Evolutionary conservation across 805 yeast genomes (phyloP).

Genomic region (Cyberlindnera saturnus): DNA sequence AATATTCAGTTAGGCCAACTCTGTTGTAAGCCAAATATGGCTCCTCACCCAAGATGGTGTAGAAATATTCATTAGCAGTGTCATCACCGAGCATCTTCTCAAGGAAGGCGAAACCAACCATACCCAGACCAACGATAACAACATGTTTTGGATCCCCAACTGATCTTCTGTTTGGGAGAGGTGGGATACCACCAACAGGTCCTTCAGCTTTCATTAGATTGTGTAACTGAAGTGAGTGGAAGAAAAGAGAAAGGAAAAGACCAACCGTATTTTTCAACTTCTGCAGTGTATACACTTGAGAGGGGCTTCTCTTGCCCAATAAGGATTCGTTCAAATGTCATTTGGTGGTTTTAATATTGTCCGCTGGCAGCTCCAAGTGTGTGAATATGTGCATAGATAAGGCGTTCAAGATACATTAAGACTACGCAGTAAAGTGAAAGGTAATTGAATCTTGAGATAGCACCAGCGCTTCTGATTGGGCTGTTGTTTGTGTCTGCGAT

Average conservation of each 20-base stretch:
- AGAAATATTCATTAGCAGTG: constrained; percentile 21
- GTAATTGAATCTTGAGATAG: too few species aligned
- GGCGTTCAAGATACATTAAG: too few species aligned
- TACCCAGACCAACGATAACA: constrained; percentile 31
- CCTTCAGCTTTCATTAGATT: constrained; percentile 3
- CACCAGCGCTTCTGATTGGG: too few species aligned
- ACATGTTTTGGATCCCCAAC: constrained; percentile 11
- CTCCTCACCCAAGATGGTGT: constrained; percentile 31
- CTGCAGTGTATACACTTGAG: neutral
- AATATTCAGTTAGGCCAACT: constrained; percentile 30
- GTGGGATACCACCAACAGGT: constrained; percentile 16
- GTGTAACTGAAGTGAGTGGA: neutral
- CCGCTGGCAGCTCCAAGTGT: too few species aligned
- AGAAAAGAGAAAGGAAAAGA: too few species aligned
- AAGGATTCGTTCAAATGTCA: too few species aligned
- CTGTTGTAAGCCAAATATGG: constrained; percentile 31
- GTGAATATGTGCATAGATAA: too few species aligned
- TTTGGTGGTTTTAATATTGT: too few species aligned
- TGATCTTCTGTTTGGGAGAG: constrained; percentile 9
- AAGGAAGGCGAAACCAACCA: constrained; percentile 31
- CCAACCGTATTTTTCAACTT: neutral
- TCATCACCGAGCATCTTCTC: constrained; percentile 29
- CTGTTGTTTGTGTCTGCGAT: too few species aligned
- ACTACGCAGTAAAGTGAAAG: too few species aligned
- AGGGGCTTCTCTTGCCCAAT: too few species aligned